Conservation (phyloP, 305 asterid species). For the Fraxinus ornus region DNA sequence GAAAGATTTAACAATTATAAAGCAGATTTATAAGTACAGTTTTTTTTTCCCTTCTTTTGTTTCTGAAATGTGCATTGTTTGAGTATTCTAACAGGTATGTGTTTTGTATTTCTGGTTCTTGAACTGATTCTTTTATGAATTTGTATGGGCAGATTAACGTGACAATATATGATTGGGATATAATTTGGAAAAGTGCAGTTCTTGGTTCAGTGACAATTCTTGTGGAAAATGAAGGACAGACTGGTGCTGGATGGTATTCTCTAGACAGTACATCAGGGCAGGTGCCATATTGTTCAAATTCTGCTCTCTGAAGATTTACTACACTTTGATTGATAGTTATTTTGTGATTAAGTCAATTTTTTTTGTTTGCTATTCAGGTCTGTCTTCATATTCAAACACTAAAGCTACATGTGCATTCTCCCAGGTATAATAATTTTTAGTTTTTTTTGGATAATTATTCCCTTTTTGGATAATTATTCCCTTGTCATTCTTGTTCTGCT, state of each 20-base stretch:
- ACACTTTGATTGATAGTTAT: not conserved
- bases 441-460: not conserved
- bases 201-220: conserved; percentile 86
- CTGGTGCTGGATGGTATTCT: conserved; percentile 74
- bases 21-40: not conserved
- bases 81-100: conserved; percentile 14
- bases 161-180: conserved; percentile 98
- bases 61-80: not conserved
- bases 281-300: conserved; percentile 41
- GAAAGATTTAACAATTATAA: not conserved
- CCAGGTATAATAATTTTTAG: conserved; percentile 47
- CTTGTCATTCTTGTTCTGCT: conserved; percentile 5
- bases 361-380: conserved; percentile 55
- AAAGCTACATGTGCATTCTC: conserved; percentile 48
- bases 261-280: conserved; percentile 85
- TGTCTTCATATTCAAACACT: conserved; percentile 76
- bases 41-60: not conserved
- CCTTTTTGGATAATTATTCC: not conserved
- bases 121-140: conserved; percentile 39
- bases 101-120: conserved; percentile 17
- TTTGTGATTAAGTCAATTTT: conserved; percentile 8
- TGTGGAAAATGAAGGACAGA: conserved; percentile 77
- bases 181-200: conserved; percentile 98
- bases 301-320: conserved; percentile 17
- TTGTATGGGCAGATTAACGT: conserved; percentile 73